phyloP scores from a whole-genome alignment of 2,329 filamentous ascomycete species.

The Penicillium paneum region DNA sequence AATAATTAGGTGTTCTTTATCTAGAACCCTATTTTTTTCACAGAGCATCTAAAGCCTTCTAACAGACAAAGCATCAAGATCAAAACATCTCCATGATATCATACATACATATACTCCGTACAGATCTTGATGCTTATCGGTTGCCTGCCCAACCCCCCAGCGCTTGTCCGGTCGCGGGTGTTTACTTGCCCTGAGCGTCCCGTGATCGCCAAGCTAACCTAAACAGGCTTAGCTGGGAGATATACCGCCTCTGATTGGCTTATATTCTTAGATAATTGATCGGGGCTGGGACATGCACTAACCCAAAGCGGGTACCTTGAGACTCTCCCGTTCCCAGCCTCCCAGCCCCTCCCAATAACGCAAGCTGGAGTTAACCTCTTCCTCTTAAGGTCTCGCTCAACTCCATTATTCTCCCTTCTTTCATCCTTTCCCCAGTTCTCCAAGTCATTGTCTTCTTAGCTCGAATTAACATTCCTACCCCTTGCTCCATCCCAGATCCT shows the following conservation, averaged over 20 bases:
- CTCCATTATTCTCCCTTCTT: constrained; percentile 13
- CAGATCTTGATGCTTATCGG: constrained; percentile 16
- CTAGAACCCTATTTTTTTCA: background rate
- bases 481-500: background rate
- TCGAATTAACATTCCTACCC: background rate
- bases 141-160: constrained; percentile 24
- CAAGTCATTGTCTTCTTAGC: constrained; percentile 4
- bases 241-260: constrained; percentile 10
- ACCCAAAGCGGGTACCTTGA: constrained; percentile 8
- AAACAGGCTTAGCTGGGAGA: background rate
- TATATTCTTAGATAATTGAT: constrained; percentile 14
- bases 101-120: background rate
- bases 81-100: background rate
- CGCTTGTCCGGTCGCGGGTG: constrained; percentile 16
- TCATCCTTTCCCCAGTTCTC: constrained; percentile 2
- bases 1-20: background rate
- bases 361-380: constrained; percentile 15
- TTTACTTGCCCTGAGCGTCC: constrained; percentile 25
- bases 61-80: background rate
- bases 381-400: constrained; percentile 20
- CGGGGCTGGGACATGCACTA: constrained; percentile 18
- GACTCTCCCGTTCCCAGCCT: constrained; percentile 25
- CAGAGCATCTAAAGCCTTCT: background rate
- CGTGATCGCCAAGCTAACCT: constrained; percentile 19
- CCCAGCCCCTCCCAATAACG: constrained; percentile 20